phyloP scores from a whole-genome alignment of 192 early-diverging fungal species.

The Backusella tarrabulga region DNA sequence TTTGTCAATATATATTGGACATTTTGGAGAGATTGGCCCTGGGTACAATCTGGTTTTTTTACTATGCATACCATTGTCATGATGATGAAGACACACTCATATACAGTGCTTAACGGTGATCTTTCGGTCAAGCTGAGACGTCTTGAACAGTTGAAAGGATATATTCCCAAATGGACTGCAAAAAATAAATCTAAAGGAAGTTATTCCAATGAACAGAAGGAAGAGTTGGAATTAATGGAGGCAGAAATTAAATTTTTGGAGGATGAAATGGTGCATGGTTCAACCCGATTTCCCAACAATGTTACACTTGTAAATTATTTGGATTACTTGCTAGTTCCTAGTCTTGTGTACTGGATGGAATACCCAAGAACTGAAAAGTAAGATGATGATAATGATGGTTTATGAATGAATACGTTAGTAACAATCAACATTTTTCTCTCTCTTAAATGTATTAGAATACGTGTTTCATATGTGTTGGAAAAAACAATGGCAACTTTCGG shows the following conservation, averaged over 20 bases:
- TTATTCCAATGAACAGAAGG: neutral
- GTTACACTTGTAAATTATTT: slow-evolving; percentile 80
- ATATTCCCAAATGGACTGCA: slow-evolving; percentile 21
- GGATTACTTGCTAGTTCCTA: slow-evolving; percentile 86
- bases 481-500: slow-evolving; percentile 76
- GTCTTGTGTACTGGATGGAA: slow-evolving; percentile 91
- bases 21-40: slow-evolving; percentile 75
- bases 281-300: slow-evolving; percentile 73
- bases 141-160: slow-evolving; percentile 34
- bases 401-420: neutral
- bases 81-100: slow-evolving; percentile 98
- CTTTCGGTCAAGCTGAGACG: slow-evolving; percentile 50
- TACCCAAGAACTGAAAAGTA: slow-evolving; percentile 85
- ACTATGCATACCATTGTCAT: slow-evolving; percentile 85
- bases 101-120: slow-evolving; percentile 77
- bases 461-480: slow-evolving; percentile 85
- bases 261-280: slow-evolving; percentile 52
- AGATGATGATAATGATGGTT: slow-evolving; percentile 1
- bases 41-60: slow-evolving; percentile 90
- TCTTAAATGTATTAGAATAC: slow-evolving; percentile 53
- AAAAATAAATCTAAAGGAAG: neutral
- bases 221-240: slow-evolving; percentile 22
- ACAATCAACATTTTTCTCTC: neutral
- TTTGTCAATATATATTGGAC: slow-evolving; percentile 58
- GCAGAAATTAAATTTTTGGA: slow-evolving; percentile 52